Percentiles rank a stretch among this genome's conserved stretches.
These are phyloP conservation scores for Ambispora gerdemannii DNA, from an alignment of 192 early-diverging fungal genomes.

Conservation along the genomic window DNA sequence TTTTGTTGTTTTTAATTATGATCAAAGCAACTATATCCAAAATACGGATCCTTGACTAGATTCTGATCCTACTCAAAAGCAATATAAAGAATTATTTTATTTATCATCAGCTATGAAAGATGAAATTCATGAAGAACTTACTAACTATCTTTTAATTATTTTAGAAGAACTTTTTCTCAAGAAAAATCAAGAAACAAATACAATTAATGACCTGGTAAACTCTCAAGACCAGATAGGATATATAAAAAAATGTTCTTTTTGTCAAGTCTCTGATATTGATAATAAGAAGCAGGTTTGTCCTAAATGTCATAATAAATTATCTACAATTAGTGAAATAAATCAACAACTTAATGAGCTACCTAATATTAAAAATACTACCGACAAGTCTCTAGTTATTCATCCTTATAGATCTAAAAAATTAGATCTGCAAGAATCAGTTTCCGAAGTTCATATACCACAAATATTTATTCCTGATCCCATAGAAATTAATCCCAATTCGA, in stretches of 20 bases:
- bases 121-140: constrained; percentile 24
- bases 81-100: constrained; percentile 20
- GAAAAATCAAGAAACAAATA: constrained; percentile 21
- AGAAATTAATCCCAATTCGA: neutral
- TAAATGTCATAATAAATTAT: constrained; percentile 21
- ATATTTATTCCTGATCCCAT: constrained; percentile 10
- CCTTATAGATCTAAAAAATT: constrained; percentile 6
- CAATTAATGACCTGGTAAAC: neutral
- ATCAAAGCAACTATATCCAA: constrained; percentile 6
- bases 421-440: neutral
- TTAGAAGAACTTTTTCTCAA: constrained; percentile 16
- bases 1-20: constrained; percentile 11
- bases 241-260: constrained; percentile 21
- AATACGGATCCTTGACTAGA: constrained; percentile 4
- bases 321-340: constrained; percentile 20
- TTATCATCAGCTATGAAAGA: constrained; percentile 20
- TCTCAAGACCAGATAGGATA: neutral
- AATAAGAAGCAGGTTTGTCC: constrained; percentile 20
- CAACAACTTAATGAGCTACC: constrained; percentile 12
- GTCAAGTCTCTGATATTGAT: constrained; percentile 21
- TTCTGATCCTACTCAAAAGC: neutral
- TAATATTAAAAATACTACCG: too few species aligned
- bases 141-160: constrained; percentile 25
- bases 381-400: neutral
- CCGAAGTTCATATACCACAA: constrained; percentile 4